Base-by-base conservation (phyloP, 306 rosid species). In the Citrullus amarus region DNA sequence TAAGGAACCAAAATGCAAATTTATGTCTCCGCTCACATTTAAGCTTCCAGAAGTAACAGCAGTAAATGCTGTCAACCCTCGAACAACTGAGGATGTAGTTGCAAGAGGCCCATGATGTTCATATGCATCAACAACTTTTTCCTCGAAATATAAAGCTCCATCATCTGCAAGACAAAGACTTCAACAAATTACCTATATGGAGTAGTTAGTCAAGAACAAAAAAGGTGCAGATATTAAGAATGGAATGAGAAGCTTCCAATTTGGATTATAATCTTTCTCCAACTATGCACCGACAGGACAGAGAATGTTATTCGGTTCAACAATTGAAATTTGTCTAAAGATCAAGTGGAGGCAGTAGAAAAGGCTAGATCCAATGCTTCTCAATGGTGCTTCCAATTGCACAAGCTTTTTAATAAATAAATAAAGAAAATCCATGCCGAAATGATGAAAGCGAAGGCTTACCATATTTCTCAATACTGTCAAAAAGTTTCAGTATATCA, bases 381-480 rank as follows among this genome's bases (percentile, higher is more conserved):
- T 10, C 28, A 54, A 17, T 17, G 58, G 6, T 53, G 20, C 16
- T 36, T 43, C 20, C 32, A 22, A 12, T 20, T 43, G 2, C 2
- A 12, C 38, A 17, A 28, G 61, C 6, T 73, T 32, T 51, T 30
- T 9, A 56, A 55, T 55, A 51, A 51, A 50, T 12, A 50, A 50
- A 59, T 25, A 58, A 68, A 43, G 3, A 48, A 48, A 53, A 53
- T 54, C 77, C 43, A 74, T 18, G 38, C 9, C 5, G 5, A 2
- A 34, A 54, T 25, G 25, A 70, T 69, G 76, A 53, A 81, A 61
- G 86, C 9, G 9, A 53, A 53, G 3, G 59, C 92, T n/a, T 89
- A 96, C 99, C 98, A 89, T 96, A 93, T 85, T 90, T 93, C 89
- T 93, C 96, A 80, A 93, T 82, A 82, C 91, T 90, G 88, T 93